phyloP scores from a whole-genome alignment of 2,329 filamentous ascomycete species.

The Pseudopyrenochaeta lycopersici region DNA sequence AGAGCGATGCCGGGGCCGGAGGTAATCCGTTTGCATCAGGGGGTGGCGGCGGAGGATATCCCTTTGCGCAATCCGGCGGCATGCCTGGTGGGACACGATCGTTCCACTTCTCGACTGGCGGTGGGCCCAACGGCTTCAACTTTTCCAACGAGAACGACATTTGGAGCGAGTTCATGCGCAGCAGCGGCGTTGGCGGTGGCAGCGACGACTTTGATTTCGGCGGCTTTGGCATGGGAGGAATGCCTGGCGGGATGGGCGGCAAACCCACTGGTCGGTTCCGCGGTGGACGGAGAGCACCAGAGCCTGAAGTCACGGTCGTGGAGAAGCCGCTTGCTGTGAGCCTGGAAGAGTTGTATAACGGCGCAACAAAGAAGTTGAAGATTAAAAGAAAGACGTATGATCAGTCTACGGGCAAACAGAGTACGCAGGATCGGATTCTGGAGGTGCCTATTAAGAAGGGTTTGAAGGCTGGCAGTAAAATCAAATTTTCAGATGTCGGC shows the following conservation, averaged over 20 bases:
- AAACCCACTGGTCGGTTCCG: constrained; percentile 50
- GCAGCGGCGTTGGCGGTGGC: constrained; percentile 61
- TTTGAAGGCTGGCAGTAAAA: constrained; percentile 95
- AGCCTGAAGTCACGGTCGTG: constrained; percentile 89
- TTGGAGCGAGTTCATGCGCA: constrained; percentile 83
- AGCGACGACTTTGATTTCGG: constrained; percentile 62
- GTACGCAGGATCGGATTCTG: constrained; percentile 85
- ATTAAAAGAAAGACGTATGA: constrained; percentile 97
- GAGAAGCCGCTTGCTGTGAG: constrained; percentile 83
- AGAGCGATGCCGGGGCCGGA: constrained; percentile 44
- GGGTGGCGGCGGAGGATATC: constrained; percentile 58
- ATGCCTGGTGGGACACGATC: constrained; percentile 65
- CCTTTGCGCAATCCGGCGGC: constrained; percentile 64
- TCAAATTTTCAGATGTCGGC: constrained; percentile 97
- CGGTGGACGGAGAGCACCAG: constrained; percentile 59
- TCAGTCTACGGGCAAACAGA: constrained; percentile 78
- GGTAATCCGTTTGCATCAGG: constrained; percentile 57
- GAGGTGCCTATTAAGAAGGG: constrained; percentile 96
- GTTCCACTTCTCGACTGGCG: constrained; percentile 71
- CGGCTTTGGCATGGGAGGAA: constrained; percentile 50
- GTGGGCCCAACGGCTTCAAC: constrained; percentile 72
- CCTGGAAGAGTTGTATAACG: constrained; percentile 87
- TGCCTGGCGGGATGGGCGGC: constrained; percentile 38
- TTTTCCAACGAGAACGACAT: constrained; percentile 87
- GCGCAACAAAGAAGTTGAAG: constrained; percentile 95